Base-by-base conservation (phyloP, 129 eudicot genomes). In the Lactuca saligna region DNA sequence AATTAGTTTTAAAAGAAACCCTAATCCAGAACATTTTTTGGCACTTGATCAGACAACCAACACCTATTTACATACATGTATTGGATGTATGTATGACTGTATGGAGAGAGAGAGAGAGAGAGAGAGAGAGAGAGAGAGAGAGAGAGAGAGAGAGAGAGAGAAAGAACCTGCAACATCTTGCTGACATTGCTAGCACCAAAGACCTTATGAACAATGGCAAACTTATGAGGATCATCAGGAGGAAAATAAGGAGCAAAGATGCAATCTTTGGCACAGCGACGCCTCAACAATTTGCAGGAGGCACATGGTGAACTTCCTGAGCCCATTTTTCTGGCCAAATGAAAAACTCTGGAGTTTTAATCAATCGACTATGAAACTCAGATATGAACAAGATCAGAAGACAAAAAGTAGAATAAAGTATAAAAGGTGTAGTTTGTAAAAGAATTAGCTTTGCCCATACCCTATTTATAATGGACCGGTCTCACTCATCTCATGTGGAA, bases 171-270 rank as follows among this genome's bases (percentile, higher is more conserved):
- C 79, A 93, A 82, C 98, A 93, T 93, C 89, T 93, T 93, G 88
- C 96, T 86, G 61, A 93, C 90, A 77, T 93, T 89, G 78, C 98
- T 92, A 55, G 98, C 98, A 74, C 96, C 98, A 55, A 92, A 92
- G 61, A 92, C 96, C 80, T 91, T 91, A 62, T 88, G 98, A 81
- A 91, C 97, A 71, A 91, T 88, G 75, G 97, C 97, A 58, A 91
- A 92, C 84, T 90, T 88, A 29, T 92, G 98, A 76, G 98, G 98
- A 48, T 92, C 98, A 71, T 92, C 96, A 11, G 98, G 95, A 71
- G 96, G 98, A 66, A 92, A 92, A 37, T 92, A 88, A 65, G 98
- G 98, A 32, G 98, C 95, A 55, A 92, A 92, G 15, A 88, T 57
- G 83, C 98, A 92, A 73, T 92, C 98, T 68, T 86, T 88, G 1